Conservation (phyloP, 176 grass and related monocot species). For the Cenchrus americanus region DNA sequence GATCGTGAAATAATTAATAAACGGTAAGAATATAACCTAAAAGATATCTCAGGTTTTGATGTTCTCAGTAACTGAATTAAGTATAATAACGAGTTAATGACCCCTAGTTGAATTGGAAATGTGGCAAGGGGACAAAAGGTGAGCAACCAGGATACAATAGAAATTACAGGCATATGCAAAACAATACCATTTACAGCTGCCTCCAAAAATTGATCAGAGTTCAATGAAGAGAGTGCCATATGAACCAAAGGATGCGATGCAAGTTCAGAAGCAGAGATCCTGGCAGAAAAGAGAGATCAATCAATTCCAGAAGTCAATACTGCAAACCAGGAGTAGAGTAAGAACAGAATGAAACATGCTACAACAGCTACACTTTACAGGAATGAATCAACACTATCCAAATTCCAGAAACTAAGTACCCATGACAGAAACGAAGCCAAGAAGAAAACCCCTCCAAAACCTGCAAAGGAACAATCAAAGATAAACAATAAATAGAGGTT, state of each 20-base stretch:
- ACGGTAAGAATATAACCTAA: conserved; percentile 14
- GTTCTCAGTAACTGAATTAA: conserved; percentile 9
- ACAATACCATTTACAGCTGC: conserved; percentile 90
- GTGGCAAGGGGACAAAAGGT: conserved; percentile 3
- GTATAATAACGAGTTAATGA: background rate
- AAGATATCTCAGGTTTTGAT: conserved; percentile 9
- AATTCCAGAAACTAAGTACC: conserved; percentile 63
- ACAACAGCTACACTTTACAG: conserved; percentile 38
- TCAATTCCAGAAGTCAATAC: conserved; percentile 24
- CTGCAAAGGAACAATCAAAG: conserved; percentile 50
- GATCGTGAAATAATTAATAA: background rate
- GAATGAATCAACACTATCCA: conserved; percentile 35
- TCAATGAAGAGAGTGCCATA: conserved; percentile 74
- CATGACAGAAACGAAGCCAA: conserved; percentile 92
- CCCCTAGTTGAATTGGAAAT: background rate
- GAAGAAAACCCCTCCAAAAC: conserved; percentile 96
- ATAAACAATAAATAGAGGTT: conserved; percentile 35
- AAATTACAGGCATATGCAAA: conserved; percentile 44
- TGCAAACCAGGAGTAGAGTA: conserved; percentile 28
- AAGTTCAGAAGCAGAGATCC: conserved; percentile 75
- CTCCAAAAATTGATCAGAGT: conserved; percentile 80
- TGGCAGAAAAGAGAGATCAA: conserved; percentile 48
- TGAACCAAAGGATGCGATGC: conserved; percentile 87
- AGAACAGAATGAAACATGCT: conserved; percentile 19
- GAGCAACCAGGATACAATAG: conserved; percentile 27